These are phyloP conservation scores for Diutina sp. DNA, from an alignment of 1,139 yeast species.

Conservation along the genomic window DNA sequence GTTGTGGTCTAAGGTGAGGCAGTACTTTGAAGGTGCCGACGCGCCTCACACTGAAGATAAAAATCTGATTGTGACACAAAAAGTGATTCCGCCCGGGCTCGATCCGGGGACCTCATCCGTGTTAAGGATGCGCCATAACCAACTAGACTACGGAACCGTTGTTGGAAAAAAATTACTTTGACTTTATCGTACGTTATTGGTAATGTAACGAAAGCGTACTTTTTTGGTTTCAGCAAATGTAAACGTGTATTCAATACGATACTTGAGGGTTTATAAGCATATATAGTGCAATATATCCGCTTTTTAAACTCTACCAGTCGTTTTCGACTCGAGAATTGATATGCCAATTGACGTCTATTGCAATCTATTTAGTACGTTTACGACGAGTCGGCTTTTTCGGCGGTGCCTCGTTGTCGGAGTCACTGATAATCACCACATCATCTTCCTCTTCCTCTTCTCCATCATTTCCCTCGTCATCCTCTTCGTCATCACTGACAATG, in stretches of 20 bases:
- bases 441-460: not conserved
- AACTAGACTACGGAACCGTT: not conserved
- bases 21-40: no score
- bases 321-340: no score
- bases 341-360: no score
- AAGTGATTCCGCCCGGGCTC: not conserved
- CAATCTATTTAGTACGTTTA: not conserved
- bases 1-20: no score
- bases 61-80: no score
- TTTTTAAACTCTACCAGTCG: no score
- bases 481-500: not conserved
- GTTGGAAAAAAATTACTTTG: not conserved
- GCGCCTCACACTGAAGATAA: no score
- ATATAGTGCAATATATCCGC: no score
- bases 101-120: not conserved
- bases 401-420: not conserved
- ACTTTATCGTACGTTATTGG: not conserved
- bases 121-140: not conserved
- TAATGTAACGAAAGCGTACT: not conserved
- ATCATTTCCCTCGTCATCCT: not conserved
- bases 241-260: no score
- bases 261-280: no score
- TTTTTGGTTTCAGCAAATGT: not conserved
- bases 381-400: not conserved
- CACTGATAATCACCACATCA: not conserved